Evolutionary conservation across 805 yeast species (phyloP), one percentile per base, ranked within the genome.

Genomic region (Candida vartiovaarae): DNA sequence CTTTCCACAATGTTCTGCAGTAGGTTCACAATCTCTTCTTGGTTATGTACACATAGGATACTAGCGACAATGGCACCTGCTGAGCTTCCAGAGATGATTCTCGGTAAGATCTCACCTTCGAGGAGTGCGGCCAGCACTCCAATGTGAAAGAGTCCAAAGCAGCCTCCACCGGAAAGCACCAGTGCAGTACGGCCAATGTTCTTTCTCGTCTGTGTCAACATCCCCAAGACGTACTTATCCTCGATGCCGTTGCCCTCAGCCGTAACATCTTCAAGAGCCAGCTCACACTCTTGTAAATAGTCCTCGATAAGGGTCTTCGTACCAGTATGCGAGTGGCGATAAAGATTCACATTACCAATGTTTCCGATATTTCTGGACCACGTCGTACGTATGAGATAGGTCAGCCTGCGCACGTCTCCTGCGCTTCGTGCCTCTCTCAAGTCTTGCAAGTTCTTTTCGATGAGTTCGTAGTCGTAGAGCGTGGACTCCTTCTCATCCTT

Each of bases 11-110:
- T 67, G 15, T 66, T 58, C 29, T 65, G 71, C 45, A 91, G 65
- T 15, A 87, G 60, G 5, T 64, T 72, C 20, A 70, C 61, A 2
- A 81, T 70, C 61, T 90, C 97, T 30, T 79, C 84, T 45, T 80
- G 81, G 8, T 82, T 76, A 57, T 84, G 87, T 15, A 85, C 82
- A 57, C 96, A 88, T 38, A 93, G 70, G 15, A 93, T 78, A 39
- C 95, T 78, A 20, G 98, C 97, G 38, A 93, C 82, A 41, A 93
- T 90, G 2, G 96, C 89, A 15, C 99, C 99, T 0, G 97, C 95
- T 25, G 96, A 87, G 10, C 95, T 84, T 1, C 99, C 99, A 39
- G 95, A 84, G 11, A 93, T 78, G 32, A 93, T 85, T 39, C 84
- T 74, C 0, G 99, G 99, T 25, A 91, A 66, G 24, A 89, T 67